A percentile compares a stretch with the other conserved stretches of the same genome.
phyloP scores from a whole-genome alignment of 352 stramenopile species.

The Phytophthora lateralis region DNA sequence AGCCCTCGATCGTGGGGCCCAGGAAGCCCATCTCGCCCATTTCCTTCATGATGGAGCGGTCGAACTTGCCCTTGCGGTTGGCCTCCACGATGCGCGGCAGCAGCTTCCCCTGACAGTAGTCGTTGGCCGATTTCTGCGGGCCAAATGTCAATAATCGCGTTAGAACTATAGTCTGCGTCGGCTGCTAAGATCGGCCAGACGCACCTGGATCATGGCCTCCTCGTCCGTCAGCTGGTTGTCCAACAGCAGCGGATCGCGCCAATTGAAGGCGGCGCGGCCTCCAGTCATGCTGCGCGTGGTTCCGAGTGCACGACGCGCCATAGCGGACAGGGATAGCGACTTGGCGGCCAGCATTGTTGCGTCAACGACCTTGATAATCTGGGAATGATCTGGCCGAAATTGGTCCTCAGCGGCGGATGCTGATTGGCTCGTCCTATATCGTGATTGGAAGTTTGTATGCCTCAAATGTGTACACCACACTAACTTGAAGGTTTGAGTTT shows the following conservation, averaged over 20 bases:
- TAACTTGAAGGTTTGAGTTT: conserved; percentile 30
- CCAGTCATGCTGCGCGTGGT: conserved; percentile 51
- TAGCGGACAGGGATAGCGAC: conserved; percentile 28
- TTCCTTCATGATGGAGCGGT: conserved; percentile 94
- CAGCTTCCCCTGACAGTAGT: conserved; percentile 95
- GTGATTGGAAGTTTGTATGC: conserved; percentile 36
- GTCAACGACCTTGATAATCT: conserved; percentile 31
- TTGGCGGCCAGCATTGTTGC: conserved; percentile 37
- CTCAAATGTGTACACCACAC: conserved; percentile 4
- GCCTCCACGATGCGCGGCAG: conserved; percentile 93
- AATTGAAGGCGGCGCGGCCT: conserved; percentile 69
- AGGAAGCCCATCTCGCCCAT: conserved; percentile 95
- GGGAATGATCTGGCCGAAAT: conserved; percentile 13
- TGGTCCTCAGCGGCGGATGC: conserved; percentile 3
- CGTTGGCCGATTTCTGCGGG: conserved; percentile 86
- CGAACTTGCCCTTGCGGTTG: conserved; percentile 95
- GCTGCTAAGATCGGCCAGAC: conserved; percentile 10
- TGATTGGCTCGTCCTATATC: conserved; percentile 44
- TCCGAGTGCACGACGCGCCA: conserved; percentile 27
- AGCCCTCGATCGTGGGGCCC: conserved; percentile 93
- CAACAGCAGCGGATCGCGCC: conserved; percentile 82
- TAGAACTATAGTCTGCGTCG: conserved; percentile 3
- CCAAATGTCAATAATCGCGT: background rate
- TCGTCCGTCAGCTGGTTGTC: conserved; percentile 88
- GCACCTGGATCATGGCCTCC: conserved; percentile 90